Conservation (phyloP, 1,139 yeast species). For the Debaryomycetaceae sp. region DNA sequence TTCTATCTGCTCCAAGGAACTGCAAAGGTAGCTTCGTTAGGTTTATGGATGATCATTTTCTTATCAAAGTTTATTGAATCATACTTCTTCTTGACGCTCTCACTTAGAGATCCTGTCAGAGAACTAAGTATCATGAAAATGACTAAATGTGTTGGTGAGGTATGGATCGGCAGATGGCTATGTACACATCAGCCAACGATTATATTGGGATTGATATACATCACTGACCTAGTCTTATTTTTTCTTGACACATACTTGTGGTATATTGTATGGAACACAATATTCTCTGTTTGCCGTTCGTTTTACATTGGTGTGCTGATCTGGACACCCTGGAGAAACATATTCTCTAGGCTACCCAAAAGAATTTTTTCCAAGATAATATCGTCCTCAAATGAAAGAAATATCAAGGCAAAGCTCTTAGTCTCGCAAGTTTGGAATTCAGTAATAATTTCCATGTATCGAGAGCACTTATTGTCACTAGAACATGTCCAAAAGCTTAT, state of each 20-base stretch:
- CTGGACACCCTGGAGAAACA: constrained; percentile 84
- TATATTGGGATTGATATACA: constrained; percentile 50
- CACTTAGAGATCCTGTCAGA: constrained; percentile 75
- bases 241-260: constrained; percentile 85
- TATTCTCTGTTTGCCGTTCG: constrained; percentile 68
- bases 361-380: constrained; percentile 66
- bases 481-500: constrained; percentile 64
- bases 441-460: constrained; percentile 66
- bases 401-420: constrained; percentile 44
- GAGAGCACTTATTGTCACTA: constrained; percentile 73
- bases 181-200: constrained; percentile 62
- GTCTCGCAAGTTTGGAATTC: constrained; percentile 82
- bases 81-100: constrained; percentile 72
- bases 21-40: constrained; percentile 38
- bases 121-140: constrained; percentile 59
- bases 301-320: constrained; percentile 75
- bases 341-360: constrained; percentile 70
- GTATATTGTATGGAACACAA: constrained; percentile 79
- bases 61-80: constrained; percentile 48
- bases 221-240: constrained; percentile 70
- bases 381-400: constrained; percentile 35
- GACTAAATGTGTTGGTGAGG: constrained; percentile 62
- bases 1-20: constrained; percentile 35
- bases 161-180: constrained; percentile 42
- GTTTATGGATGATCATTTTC: constrained; percentile 47